phyloP scores from a whole-genome alignment of 2,329 filamentous ascomycete species.

The Venturia effusa region DNA sequence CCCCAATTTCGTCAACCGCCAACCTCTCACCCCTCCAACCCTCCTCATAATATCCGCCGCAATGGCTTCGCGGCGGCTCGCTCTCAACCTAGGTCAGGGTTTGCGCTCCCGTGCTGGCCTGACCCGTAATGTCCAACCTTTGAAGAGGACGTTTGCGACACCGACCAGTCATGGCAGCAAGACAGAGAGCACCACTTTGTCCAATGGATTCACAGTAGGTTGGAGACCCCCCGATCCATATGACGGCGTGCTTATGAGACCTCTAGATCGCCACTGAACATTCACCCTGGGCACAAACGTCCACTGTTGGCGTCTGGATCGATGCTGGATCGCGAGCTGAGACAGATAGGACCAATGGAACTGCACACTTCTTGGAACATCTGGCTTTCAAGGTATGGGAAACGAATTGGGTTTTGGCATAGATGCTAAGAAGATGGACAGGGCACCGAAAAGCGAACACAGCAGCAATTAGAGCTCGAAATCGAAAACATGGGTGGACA shows the following conservation, averaged over 20 bases:
- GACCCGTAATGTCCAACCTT: slow-evolving; percentile 44
- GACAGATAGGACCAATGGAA: slow-evolving; percentile 97
- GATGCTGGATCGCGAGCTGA: slow-evolving; percentile 97
- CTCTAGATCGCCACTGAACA: slow-evolving; percentile 89
- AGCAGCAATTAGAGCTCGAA: slow-evolving; percentile 97
- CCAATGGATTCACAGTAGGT: slow-evolving; percentile 90
- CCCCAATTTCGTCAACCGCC: background rate
- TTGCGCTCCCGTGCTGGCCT: slow-evolving; percentile 80
- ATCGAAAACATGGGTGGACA: slow-evolving; percentile 99
- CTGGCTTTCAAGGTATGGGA: slow-evolving; percentile 88
- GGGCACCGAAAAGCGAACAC: slow-evolving; percentile 89
- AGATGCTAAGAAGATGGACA: slow-evolving; percentile 29
- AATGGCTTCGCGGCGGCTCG: slow-evolving; percentile 97
- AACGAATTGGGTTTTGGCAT: slow-evolving; percentile 12
- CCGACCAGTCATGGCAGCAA: slow-evolving; percentile 59
- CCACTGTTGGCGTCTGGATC: slow-evolving; percentile 98
- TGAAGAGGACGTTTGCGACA: slow-evolving; percentile 83
- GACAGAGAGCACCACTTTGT: slow-evolving; percentile 91
- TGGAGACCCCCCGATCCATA: background rate
- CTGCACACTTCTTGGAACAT: slow-evolving; percentile 98
- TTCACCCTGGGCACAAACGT: slow-evolving; percentile 96
- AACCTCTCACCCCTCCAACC: slow-evolving; percentile 21
- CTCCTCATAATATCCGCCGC: slow-evolving; percentile 22
- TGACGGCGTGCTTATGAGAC: slow-evolving; percentile 12
- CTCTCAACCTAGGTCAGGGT: slow-evolving; percentile 84